These are phyloP conservation scores for Bothriochloa decipiens DNA, from an alignment of 176 grass and related monocot genomes.

Conservation along the genomic window DNA sequence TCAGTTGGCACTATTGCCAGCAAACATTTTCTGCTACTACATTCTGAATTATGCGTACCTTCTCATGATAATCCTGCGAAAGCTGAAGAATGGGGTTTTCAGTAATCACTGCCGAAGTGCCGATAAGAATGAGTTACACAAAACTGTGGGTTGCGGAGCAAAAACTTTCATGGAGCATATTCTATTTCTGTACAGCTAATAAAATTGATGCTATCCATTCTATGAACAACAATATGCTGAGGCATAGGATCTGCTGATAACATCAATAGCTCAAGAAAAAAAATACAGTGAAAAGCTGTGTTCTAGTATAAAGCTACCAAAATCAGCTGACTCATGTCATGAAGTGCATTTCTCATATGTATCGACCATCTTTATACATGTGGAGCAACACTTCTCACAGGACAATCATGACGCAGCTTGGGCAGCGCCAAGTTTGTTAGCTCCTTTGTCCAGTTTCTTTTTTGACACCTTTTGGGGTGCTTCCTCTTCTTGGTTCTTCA, in stretches of 20 bases:
- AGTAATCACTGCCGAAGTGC: too few relatives aligned
- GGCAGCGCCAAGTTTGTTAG: conserved; percentile 64
- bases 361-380: conserved; percentile 10
- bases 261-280: not conserved
- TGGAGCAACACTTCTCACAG: not conserved
- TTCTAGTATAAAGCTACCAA: conserved; percentile 1
- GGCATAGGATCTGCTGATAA: not conserved
- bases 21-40: not conserved
- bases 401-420: conserved; percentile 52
- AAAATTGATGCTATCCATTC: conserved; percentile 4
- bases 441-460: conserved; percentile 53
- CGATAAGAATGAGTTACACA: not conserved
- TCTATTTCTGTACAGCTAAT: conserved; percentile 22
- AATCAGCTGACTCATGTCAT: conserved; percentile 5
- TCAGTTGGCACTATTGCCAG: not conserved
- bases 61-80: conserved; percentile 3
- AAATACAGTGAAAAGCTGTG: not conserved
- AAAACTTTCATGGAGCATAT: not conserved
- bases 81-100: not conserved
- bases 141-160: conserved; percentile 1
- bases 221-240: conserved; percentile 19
- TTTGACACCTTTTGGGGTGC: conserved; percentile 53
- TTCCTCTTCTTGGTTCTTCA: conserved; percentile 77
- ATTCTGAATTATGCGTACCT: not conserved
- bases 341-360: conserved; percentile 16